Conservation (phyloP, 1,284 basidiomycete genomes). For the Chalciporus piperatoides region DNA sequence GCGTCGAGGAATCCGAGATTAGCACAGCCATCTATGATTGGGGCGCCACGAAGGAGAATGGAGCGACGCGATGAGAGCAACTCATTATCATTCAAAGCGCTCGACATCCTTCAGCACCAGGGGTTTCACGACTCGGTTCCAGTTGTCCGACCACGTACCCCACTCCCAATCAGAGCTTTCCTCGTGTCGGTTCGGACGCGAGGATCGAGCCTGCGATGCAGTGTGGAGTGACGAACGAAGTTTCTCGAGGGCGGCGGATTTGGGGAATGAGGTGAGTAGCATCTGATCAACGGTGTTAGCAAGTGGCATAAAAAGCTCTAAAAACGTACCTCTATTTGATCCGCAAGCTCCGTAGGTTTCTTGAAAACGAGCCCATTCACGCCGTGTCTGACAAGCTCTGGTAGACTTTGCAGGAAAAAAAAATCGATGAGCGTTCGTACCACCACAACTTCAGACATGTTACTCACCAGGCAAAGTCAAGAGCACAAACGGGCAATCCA, state of each 20-base stretch:
- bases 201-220: slow-evolving; percentile 13
- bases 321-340: slow-evolving; percentile 62
- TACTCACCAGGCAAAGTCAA: slow-evolving; percentile 79
- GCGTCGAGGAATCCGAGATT: too few species aligned
- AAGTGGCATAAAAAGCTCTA: not conserved
- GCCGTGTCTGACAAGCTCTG: slow-evolving; percentile 83
- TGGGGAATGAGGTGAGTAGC: slow-evolving; percentile 61
- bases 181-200: slow-evolving; percentile 9
- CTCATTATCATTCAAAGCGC: slow-evolving; percentile 19
- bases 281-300: slow-evolving; percentile 36
- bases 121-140: slow-evolving; percentile 66
- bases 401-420: slow-evolving; percentile 49
- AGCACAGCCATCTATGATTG: not conserved
- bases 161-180: slow-evolving; percentile 49
- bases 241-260: slow-evolving; percentile 43
- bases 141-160: slow-evolving; percentile 83
- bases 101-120: slow-evolving; percentile 52
- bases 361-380: slow-evolving; percentile 82
- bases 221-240: slow-evolving; percentile 41
- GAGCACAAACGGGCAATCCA: slow-evolving; percentile 87
- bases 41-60: not conserved
- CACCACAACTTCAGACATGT: not conserved
- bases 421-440: slow-evolving; percentile 2
- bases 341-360: slow-evolving; percentile 64
- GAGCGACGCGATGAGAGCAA: not conserved